Base-by-base conservation (phyloP, 148 eudicot genomes). In the Chenopodium suecicum region DNA sequence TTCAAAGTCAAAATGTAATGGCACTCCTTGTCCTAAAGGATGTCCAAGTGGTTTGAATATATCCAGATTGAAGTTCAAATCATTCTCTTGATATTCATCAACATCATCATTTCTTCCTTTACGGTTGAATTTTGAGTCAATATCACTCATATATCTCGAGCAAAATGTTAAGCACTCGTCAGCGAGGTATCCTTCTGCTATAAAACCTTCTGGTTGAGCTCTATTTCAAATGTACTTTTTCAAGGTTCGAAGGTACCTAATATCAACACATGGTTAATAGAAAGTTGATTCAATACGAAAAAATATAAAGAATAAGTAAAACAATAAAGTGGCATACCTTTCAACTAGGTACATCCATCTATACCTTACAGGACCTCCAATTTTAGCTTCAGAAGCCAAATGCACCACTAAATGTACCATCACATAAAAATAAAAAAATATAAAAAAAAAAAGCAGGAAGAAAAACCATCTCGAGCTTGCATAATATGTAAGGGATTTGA, bases 121-220 rank as follows among this genome's bases (percentile, higher is more conserved):
- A 0, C 78, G 32, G 32, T 65, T 77, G 17, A 81, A 81, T 20
- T 62, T 85, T 20, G 86, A 75, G 52, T 80, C 83, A 69, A 80
- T 41, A 16, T 73, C 83, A 37, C 69, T 56, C 76, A 80, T 68
- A 65, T 79, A 79, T 65, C 69, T 75, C 2, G 83, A 84, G 37
- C 80, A 84, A 14, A 81, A 81, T 27, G 83, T 81, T 29, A 75
- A 34, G n/a, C 79, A 81, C 74, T 75, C 75, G 32, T 75, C 75
- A 1, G 79, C 79, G 10, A 81, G 13, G 41, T 81, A 75, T 1
- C 83, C 79, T 47, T 46, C 74, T 1, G 83, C 32, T 17, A 81
- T 75, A 14, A 7, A 70, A 47, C 82, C 82, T 32, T 71, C 81
- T 23, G 63, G 77, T 19, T 27, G 44, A 12, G 77, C 64, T 74